Percentiles rank a stretch among this genome's conserved stretches.
Evolutionary conservation across 495 filamentous ascomycete genomes (phyloP).

Genomic region (Hypoxylon rickii): DNA sequence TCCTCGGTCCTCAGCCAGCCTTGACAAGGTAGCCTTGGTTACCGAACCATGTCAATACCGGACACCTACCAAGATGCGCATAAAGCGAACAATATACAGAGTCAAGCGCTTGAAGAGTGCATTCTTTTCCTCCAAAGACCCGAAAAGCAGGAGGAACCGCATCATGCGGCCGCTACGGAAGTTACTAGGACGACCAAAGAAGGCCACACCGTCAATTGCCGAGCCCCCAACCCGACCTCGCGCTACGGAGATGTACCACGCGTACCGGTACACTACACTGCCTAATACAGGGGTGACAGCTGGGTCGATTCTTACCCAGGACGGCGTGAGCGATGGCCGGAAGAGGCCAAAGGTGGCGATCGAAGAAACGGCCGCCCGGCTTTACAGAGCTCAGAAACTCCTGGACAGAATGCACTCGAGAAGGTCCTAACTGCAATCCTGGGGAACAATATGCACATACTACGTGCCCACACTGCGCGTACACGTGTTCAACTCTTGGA

Average conservation of each 20-base stretch:
- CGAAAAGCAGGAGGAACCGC: background rate
- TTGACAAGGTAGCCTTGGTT: background rate
- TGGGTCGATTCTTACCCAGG: slow-evolving; percentile 7
- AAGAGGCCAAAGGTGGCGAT: slow-evolving; percentile 25
- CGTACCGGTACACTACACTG: background rate
- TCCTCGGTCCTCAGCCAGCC: slow-evolving; percentile 6
- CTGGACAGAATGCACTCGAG: slow-evolving; percentile 9
- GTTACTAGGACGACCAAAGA: background rate
- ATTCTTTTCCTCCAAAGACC: background rate
- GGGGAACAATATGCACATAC: too few species aligned
- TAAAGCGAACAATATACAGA: background rate
- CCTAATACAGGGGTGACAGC: background rate
- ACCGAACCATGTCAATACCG: background rate
- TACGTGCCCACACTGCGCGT: too few species aligned
- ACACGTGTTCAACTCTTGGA: too few species aligned
- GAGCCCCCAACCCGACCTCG: slow-evolving; percentile 4
- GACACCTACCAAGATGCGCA: background rate
- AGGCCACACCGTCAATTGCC: background rate
- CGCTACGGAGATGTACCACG: slow-evolving; percentile 20
- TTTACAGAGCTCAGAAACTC: slow-evolving; percentile 30
- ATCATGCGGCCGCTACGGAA: background rate
- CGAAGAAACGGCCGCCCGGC: slow-evolving; percentile 24
- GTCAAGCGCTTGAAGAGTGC: background rate
- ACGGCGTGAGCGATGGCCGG: slow-evolving; percentile 14
- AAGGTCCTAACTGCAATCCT: background rate